Conservation (phyloP, 2,329 filamentous ascomycete genomes). For the Zymoseptoria brevis region DNA sequence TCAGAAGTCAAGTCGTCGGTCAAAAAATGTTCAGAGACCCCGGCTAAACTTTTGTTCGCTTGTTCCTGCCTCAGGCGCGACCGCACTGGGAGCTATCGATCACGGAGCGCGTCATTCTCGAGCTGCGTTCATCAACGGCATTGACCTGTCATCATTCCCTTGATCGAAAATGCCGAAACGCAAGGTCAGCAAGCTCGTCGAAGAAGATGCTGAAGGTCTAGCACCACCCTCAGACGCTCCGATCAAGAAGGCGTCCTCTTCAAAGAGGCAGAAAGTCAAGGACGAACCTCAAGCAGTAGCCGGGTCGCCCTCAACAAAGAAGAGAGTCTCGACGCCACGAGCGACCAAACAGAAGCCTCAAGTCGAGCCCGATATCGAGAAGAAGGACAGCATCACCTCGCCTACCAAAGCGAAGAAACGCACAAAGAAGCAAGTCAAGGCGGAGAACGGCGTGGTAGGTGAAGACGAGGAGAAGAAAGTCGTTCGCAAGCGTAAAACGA, state of each 20-base stretch:
- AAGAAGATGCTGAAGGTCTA: slow-evolving; percentile 14
- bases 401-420: slow-evolving; percentile 11
- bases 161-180: slow-evolving; percentile 20
- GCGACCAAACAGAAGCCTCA: slow-evolving; percentile 7
- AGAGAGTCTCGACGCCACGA: not conserved
- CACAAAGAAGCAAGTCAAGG: slow-evolving; percentile 6
- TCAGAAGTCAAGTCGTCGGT: not conserved
- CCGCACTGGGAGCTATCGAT: not conserved
- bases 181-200: slow-evolving; percentile 8
- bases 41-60: not conserved
- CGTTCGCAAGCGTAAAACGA: slow-evolving; percentile 46
- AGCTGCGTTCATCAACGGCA: not conserved
- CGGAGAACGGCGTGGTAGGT: slow-evolving; percentile 3
- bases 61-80: not conserved
- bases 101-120: not conserved
- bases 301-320: not conserved
- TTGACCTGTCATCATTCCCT: not conserved
- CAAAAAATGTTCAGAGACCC: not conserved
- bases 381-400: slow-evolving; percentile 4
- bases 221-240: slow-evolving; percentile 15
- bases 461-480: slow-evolving; percentile 11
- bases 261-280: slow-evolving; percentile 20
- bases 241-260: slow-evolving; percentile 5
- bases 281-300: not conserved
- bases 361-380: slow-evolving; percentile 8